Conservation (phyloP, 306 rosid species). For the Albizia julibrissin region DNA sequence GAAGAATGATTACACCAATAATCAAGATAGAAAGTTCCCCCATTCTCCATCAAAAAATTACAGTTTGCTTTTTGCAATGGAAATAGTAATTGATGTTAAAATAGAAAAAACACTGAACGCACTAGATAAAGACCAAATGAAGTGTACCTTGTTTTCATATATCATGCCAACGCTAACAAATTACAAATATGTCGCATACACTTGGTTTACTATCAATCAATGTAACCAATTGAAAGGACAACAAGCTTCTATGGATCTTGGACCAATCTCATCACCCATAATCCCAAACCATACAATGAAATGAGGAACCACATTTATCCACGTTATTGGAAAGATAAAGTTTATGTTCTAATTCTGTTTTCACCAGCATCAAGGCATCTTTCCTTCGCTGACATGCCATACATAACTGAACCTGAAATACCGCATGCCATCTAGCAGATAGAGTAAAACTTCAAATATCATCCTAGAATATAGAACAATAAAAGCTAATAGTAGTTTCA, state of each 20-base stretch:
- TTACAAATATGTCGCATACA: neutral
- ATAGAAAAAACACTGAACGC: neutral
- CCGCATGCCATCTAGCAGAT: neutral
- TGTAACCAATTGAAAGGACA: neutral
- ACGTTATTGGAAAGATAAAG: neutral
- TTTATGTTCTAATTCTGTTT: neutral
- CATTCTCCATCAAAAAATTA: neutral
- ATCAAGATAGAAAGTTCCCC: neutral
- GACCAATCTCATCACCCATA: conserved; percentile 20
- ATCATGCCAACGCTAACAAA: conserved; percentile 6
- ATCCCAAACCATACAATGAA: neutral
- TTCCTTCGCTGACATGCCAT: neutral
- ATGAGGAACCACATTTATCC: neutral
- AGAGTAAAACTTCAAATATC: neutral
- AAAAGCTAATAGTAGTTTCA: neutral
- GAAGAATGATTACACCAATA: neutral
- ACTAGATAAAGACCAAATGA: neutral
- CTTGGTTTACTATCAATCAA: neutral
- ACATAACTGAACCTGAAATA: neutral
- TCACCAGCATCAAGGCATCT: conserved; percentile 7
- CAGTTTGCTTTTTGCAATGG: neutral
- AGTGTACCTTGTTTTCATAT: neutral
- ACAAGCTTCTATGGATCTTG: conserved; percentile 1
- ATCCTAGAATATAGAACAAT: neutral
- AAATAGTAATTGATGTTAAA: conserved; percentile 7